phyloP scores from a whole-genome alignment of 176 grass and related monocot species.

The Oryza rufipogon region DNA sequence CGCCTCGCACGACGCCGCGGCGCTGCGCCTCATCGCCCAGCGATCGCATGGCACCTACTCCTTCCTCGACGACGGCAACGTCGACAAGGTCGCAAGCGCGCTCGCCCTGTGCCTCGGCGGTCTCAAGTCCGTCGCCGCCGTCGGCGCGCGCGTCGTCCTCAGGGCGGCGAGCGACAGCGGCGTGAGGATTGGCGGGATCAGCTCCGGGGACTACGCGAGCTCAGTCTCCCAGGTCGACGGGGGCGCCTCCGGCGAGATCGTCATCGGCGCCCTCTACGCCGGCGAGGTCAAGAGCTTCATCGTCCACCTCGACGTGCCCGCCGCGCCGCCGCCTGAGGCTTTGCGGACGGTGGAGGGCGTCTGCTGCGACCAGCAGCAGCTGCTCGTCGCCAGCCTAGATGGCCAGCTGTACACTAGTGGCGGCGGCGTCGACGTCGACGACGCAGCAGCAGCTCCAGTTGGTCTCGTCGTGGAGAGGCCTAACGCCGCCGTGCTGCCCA shows the following conservation, averaged over 20 bases:
- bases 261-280: background rate
- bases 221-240: too few relatives aligned
- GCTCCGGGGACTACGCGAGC: background rate
- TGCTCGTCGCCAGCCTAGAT: too few relatives aligned
- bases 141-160: background rate
- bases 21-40: background rate
- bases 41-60: slow-evolving; percentile 3
- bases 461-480: too few relatives aligned
- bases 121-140: background rate
- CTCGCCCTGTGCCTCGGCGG: slow-evolving; percentile 7
- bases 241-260: too few relatives aligned
- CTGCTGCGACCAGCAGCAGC: too few relatives aligned
- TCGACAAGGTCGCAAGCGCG: background rate
- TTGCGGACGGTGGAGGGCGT: too few relatives aligned
- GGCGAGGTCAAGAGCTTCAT: slow-evolving; percentile 13
- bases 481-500: too few relatives aligned
- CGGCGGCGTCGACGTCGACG: too few relatives aligned
- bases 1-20: background rate
- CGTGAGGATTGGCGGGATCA: background rate
- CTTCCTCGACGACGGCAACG: background rate
- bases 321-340: too few relatives aligned
- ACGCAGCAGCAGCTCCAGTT: too few relatives aligned
- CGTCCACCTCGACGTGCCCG: background rate
- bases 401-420: too few relatives aligned
- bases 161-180: background rate